Base-by-base conservation (phyloP, 805 yeast species). In the Zygoascus biomembranicola region DNA sequence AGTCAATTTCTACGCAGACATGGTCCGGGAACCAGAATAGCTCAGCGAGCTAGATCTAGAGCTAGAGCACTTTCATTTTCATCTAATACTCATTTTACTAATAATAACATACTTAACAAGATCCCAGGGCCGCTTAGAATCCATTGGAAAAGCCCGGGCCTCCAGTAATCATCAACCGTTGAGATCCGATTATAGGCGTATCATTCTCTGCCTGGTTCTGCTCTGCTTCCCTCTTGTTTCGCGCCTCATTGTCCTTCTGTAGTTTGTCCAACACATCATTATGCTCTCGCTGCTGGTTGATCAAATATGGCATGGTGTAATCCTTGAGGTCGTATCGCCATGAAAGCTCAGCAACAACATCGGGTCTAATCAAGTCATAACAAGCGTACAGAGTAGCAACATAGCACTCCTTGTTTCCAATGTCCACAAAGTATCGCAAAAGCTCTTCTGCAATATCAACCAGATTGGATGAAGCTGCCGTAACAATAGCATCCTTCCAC, bases 341-440 rank as follows among this genome's bases (percentile, higher is more conserved):
- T 35, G 95, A 78, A 60, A 90, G 73, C 70, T 94, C 99, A 61
- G 85, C 71, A 19, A 92, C 96, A 64, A 84, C 83, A 65, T 94
- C 99, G 60, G 81, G 82, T 51, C 81, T 80, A 60, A 94, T 76
- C 65, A 84, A 74, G 51, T 85, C 87, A 69, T 94, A 94, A 64
- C 95, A 87, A 5, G 88, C 75, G 73, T 85, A 94, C 65, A 94
- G 77, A 57, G 90, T 80, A 5, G 96, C 97, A 63, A 90, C 85
- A 67, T 89, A 87, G 64, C 96, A 87, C 75, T 94, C 99, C 71
- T 85, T 89, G 74, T 94, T 94, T 61, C 96, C 98, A 42, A 95
- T 88, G 63, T 92, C 97, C 56, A 94, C 97, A 69, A 94, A 94
- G 74, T 92, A 94, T 52, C 85, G 79, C 68, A 94, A 74, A 59